phyloP scores from a whole-genome alignment of 2,329 filamentous ascomycete genomes.

The Cadophora sp. region DNA sequence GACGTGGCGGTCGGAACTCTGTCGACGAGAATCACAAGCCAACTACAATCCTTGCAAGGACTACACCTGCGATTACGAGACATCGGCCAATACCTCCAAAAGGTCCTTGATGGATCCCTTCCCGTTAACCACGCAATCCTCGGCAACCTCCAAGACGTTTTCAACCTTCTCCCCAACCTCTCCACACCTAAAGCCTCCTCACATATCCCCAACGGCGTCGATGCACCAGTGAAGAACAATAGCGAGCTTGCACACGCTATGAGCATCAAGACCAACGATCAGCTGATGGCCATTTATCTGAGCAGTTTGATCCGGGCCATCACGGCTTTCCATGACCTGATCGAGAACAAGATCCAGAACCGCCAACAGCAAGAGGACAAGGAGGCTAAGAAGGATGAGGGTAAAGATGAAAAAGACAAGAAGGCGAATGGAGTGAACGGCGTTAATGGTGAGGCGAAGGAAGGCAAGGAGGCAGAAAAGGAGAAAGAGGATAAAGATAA shows the following conservation, averaged over 20 bases:
- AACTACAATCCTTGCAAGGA: slow-evolving; percentile 95
- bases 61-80: slow-evolving; percentile 93
- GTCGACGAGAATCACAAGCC: slow-evolving; percentile 95
- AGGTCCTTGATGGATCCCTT: slow-evolving; percentile 90
- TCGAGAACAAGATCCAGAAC: slow-evolving; percentile 99
- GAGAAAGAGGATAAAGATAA: slow-evolving; percentile 64
- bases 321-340: slow-evolving; percentile 97
- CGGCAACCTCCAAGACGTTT: slow-evolving; percentile 98
- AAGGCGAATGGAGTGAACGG: slow-evolving; percentile 64
- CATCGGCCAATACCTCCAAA: slow-evolving; percentile 94
- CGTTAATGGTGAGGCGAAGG: slow-evolving; percentile 54
- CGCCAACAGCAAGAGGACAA: slow-evolving; percentile 96
- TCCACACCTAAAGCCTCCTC: slow-evolving; percentile 78
- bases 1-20: slow-evolving; percentile 97
- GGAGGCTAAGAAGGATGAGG: slow-evolving; percentile 75
- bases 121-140: slow-evolving; percentile 98
- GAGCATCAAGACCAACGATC: slow-evolving; percentile 99
- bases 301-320: slow-evolving; percentile 97
- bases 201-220: slow-evolving; percentile 53
- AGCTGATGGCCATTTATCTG: slow-evolving; percentile 97
- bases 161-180: slow-evolving; percentile 96
- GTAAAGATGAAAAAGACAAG: slow-evolving; percentile 69
- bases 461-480: slow-evolving; percentile 54
- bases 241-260: slow-evolving; percentile 93
- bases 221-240: slow-evolving; percentile 62